Conservation (phyloP, 345 rosid genomes). For the Moricandia moricandioides region DNA sequence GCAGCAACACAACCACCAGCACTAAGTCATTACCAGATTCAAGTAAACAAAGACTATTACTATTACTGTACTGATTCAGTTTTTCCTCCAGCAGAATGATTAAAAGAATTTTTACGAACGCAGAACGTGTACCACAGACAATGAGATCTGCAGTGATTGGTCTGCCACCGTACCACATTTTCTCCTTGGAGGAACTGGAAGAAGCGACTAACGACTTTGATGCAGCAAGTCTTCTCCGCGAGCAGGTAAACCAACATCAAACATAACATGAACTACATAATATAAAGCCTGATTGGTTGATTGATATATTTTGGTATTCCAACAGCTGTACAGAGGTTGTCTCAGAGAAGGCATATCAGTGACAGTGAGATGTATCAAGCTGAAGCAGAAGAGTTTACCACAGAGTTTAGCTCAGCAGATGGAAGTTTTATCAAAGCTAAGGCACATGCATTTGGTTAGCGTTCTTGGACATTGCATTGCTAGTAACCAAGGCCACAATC, state of each 20-base stretch:
- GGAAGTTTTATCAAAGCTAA: slow-evolving; percentile 76
- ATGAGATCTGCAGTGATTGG: slow-evolving; percentile 87
- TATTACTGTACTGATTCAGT: background rate
- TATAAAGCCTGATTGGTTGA: background rate
- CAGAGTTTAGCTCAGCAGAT: slow-evolving; percentile 65
- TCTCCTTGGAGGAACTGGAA: slow-evolving; percentile 79
- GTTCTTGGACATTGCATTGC: slow-evolving; percentile 83
- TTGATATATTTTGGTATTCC: slow-evolving; percentile 1
- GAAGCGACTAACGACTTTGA: slow-evolving; percentile 82
- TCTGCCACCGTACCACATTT: slow-evolving; percentile 65
- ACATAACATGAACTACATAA: background rate
- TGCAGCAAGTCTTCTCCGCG: slow-evolving; percentile 53
- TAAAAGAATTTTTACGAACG: slow-evolving; percentile 9
- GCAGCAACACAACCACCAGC: slow-evolving; percentile 41
- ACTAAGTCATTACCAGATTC: slow-evolving; percentile 52
- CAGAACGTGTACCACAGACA: slow-evolving; percentile 82
- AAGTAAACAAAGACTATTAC: slow-evolving; percentile 45
- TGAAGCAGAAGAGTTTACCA: slow-evolving; percentile 64
- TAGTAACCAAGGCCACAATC: slow-evolving; percentile 68
- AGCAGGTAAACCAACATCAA: slow-evolving; percentile 38
- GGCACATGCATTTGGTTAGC: slow-evolving; percentile 81
- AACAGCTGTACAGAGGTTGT: slow-evolving; percentile 72
- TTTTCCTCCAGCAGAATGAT: background rate
- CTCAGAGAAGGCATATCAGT: slow-evolving; percentile 65
- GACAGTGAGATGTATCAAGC: slow-evolving; percentile 62